Base-by-base conservation (phyloP, 2,329 filamentous ascomycete species). In the Penicillium crustosum region DNA sequence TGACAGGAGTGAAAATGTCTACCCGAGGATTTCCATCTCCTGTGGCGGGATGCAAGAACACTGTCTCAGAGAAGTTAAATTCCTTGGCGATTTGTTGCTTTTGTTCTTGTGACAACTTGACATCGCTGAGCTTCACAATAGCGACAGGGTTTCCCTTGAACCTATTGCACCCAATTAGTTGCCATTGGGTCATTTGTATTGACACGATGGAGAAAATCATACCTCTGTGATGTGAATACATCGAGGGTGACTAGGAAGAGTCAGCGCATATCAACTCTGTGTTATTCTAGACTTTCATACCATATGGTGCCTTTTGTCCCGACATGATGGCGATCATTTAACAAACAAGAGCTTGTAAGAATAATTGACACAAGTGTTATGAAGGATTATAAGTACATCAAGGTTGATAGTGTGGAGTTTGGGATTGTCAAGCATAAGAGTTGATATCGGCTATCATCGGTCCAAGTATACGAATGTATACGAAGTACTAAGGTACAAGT, bases 51-150 rank as follows among this genome's bases (percentile, higher is more conserved):
- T 87, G 82, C 25, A 87, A 72, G 66, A 88, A 87, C 48, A 86
- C 82, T 0, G 84, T 87, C 71, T 87, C 84, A 47, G 83, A 86
- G 65, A 86, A 81, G 72, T 85, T 86, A 76, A 87, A 87, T 71
- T 88, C 85, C 52, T 78, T 75, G 38, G 85, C 83, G 59, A 88
- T 81, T 61, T 73, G 68, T 68, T 86, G 83, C 67, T 87, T 87
- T 66, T 81, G 78, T 2, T 74, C 68, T 63, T 84, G 81, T 2
- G 77, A 77, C 17, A 86, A 73, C 6, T 44, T 36, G 44, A 31
- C n/a, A 13, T 31, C n/a, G 41, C 12, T 44, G 23, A 56, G 41
- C 31, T 45, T 49, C 27, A 55, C 29, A 39, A 55, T 55, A 19
- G 52, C 44, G 10, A 55, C 52, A 10, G 44, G 29, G n/a, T 42